A percentile compares a stretch with the other conserved stretches of the same genome.
Evolutionary conservation across 1,139 yeast species (phyloP).

Genomic region (Pichia norvegensis): DNA sequence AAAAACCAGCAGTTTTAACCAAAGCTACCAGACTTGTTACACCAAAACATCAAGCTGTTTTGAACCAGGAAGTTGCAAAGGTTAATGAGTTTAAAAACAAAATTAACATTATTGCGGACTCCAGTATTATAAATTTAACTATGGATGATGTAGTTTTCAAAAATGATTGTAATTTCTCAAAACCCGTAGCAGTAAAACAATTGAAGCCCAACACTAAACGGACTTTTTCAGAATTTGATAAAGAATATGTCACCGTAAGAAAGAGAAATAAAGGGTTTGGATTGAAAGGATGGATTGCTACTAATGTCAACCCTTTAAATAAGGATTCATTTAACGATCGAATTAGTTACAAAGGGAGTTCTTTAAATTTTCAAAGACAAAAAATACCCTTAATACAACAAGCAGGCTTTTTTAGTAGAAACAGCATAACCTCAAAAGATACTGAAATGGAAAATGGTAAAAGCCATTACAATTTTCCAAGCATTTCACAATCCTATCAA

Average conservation of each 20-base stretch:
- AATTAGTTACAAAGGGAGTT: neutral
- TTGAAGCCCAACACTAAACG: neutral
- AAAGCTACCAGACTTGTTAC: neutral
- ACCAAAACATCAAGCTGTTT: neutral
- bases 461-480: no score
- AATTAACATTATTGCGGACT: neutral
- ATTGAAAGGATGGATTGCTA: neutral
- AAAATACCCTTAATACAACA: conserved; percentile 3
- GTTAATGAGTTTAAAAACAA: no score
- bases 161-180: neutral
- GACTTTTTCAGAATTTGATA: no score
- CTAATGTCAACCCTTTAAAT: neutral
- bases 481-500: no score
- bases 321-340: no score
- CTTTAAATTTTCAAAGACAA: neutral
- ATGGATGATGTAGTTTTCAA: neutral
- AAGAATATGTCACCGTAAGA: neutral
- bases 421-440: neutral
- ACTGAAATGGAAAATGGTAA: neutral
- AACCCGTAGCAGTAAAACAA: no score
- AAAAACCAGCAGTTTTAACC: no score
- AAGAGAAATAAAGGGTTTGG: neutral
- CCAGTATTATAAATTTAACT: neutral
- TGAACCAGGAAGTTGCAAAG: no score
- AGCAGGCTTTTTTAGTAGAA: conserved; percentile 3